These are phyloP conservation scores for Elsinoe fawcettii DNA, from an alignment of 2,329 filamentous ascomycete genomes.

Conservation along the genomic window DNA sequence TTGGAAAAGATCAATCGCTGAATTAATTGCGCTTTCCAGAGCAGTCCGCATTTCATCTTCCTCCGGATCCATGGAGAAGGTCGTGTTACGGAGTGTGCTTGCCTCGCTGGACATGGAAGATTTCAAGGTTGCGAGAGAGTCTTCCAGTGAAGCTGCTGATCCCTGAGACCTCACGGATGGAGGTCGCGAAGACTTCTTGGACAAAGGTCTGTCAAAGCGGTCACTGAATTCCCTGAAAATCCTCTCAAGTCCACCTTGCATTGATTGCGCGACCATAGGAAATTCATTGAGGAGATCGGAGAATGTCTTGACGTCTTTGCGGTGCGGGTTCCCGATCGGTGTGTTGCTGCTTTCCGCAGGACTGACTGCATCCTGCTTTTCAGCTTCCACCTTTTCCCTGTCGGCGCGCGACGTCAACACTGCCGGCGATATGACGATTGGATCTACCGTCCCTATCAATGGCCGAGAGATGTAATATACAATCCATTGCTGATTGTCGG, in stretches of 20 bases:
- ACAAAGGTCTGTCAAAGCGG: constrained; percentile 76
- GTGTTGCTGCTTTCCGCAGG: constrained; percentile 16
- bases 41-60: constrained; percentile 84
- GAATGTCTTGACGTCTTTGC: constrained; percentile 89
- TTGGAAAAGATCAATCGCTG: constrained; percentile 92
- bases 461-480: constrained; percentile 93
- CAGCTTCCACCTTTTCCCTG: constrained; percentile 25
- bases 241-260: constrained; percentile 84
- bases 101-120: constrained; percentile 32
- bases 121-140: constrained; percentile 29
- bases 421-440: constrained; percentile 63
- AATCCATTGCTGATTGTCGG: constrained; percentile 88
- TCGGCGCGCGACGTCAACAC: constrained; percentile 31
- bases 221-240: constrained; percentile 83
- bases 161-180: constrained; percentile 31
- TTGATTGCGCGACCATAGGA: constrained; percentile 90
- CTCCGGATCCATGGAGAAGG: constrained; percentile 72
- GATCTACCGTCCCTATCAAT: constrained; percentile 74
- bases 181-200: constrained; percentile 35
- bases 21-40: constrained; percentile 83
- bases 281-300: constrained; percentile 84
- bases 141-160: constrained; percentile 24
- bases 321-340: constrained; percentile 47
- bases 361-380: constrained; percentile 8
- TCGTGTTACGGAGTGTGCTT: constrained; percentile 39